Evolutionary conservation across 495 filamentous ascomycete genomes (phyloP), one percentile per base, ranked within the genome.

Genomic region (Pyronema domesticum): DNA sequence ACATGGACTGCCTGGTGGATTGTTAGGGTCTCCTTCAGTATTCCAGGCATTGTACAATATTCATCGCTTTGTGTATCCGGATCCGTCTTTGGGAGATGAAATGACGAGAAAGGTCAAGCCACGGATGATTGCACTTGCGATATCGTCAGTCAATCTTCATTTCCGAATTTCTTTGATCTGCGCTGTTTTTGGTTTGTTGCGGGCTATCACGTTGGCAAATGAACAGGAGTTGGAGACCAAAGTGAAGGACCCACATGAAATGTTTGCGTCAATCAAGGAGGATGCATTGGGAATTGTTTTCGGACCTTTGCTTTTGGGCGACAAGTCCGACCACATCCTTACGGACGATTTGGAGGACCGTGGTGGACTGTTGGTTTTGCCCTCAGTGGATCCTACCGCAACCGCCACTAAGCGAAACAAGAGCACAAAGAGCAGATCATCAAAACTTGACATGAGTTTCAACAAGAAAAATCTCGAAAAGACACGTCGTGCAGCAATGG

Each of bases 1-100:
- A 13, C 71, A 76, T 7, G 82, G 80, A 5, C 67, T 91, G 1
- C 85, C 85, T 0, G 80, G 78, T 1, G 85, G 85, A 1, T 79
- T 89, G 37, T 69, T 91, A 9, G 85, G 85, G 11, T 83, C 81
- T 19, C 60, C 76, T 37, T 67, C 71, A 18, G 64, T 88, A 19
- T 88, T 86, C 56, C 76, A 80, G 46, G 73, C 75, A 3, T 60
- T 89, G 11, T 74, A 80, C 23, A 72, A 73, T 34, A 80, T 91
- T 35, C 75, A 77, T 43, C 69, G 69, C 34, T 75, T 79, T 44
- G 69, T 76, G 13, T 69, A 73, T 53, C 68, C 67, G 0, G 72
- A 74, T 46, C 67, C 72, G 1, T 74, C 76, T 46, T 63, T 71
- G 37, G 68, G 68, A 17, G 66, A 67, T 54, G 72, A 74, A 9